Evolutionary conservation across 208 protist genomes (phyloP).

Genomic region (Trypanosoma melophagium): DNA sequence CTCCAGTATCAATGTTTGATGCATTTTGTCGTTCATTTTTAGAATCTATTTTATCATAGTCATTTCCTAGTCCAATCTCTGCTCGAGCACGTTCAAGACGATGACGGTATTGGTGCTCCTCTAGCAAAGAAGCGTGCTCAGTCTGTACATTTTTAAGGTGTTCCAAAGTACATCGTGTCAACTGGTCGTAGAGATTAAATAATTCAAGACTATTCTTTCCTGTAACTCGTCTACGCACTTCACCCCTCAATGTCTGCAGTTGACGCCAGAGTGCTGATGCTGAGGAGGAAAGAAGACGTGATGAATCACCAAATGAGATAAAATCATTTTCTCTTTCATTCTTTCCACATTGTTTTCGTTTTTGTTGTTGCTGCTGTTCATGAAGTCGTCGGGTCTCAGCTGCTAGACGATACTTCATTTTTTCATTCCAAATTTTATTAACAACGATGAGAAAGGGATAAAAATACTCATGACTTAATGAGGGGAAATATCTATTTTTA

Average conservation of each 20-base stretch:
- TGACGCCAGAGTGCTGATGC: constrained; percentile 30
- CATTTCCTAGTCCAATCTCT: constrained; percentile 6
- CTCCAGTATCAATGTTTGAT: constrained; percentile 15
- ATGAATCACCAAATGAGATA: neutral
- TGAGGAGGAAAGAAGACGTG: constrained; percentile 13
- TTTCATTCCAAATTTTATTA: constrained; percentile 77
- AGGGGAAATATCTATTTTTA: constrained; percentile 79
- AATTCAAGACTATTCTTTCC: constrained; percentile 65
- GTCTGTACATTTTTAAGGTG: constrained; percentile 29
- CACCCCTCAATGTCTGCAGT: constrained; percentile 59
- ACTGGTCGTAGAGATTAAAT: constrained; percentile 64
- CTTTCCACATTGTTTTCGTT: constrained; percentile 20
- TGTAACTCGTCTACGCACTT: constrained; percentile 73
- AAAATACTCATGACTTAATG: constrained; percentile 60
- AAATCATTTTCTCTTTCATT: neutral
- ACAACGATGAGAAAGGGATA: constrained; percentile 81
- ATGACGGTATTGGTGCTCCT: constrained; percentile 7
- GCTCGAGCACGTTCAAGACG: neutral
- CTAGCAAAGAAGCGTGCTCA: constrained; percentile 13
- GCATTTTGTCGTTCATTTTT: constrained; percentile 13
- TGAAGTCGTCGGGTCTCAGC: constrained; percentile 35
- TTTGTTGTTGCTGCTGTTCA: constrained; percentile 29
- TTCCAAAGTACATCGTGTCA: constrained; percentile 38
- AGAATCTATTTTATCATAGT: neutral
- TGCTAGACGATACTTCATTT: constrained; percentile 53